phyloP scores from a whole-genome alignment of 2,329 filamentous ascomycete genomes.

The Monosporascus sp. region DNA sequence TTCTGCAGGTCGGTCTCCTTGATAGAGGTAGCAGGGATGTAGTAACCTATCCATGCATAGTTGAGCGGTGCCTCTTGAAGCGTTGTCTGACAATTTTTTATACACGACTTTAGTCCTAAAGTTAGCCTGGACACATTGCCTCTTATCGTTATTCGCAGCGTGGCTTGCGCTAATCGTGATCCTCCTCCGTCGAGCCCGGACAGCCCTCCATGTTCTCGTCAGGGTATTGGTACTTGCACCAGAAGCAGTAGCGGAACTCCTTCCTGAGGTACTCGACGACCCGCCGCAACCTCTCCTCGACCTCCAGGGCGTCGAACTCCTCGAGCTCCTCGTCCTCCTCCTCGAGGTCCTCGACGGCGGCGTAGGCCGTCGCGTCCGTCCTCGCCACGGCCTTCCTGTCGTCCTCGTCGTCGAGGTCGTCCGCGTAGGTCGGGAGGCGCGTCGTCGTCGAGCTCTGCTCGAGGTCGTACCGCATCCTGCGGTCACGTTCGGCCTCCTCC shows the following conservation, averaged over 20 bases:
- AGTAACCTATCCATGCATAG: too few species aligned
- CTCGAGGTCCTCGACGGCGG: slow-evolving; percentile 63
- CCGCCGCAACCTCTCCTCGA: slow-evolving; percentile 59
- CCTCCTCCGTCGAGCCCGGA: slow-evolving; percentile 81
- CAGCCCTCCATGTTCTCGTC: slow-evolving; percentile 77
- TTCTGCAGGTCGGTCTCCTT: too few species aligned
- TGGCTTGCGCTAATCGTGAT: slow-evolving; percentile 48
- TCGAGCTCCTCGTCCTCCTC: slow-evolving; percentile 77
- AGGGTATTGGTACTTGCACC: slow-evolving; percentile 83
- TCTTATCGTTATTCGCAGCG: not conserved
- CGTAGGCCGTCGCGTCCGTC: slow-evolving; percentile 44
- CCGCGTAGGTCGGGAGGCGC: slow-evolving; percentile 59
- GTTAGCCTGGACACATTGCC: not conserved
- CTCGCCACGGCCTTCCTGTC: slow-evolving; percentile 65
- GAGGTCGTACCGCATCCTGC: slow-evolving; percentile 58
- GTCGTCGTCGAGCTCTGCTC: slow-evolving; percentile 53
- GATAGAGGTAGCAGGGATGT: too few species aligned
- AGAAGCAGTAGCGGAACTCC: slow-evolving; percentile 82
- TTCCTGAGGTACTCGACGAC: slow-evolving; percentile 66
- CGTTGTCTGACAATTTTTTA: too few species aligned
- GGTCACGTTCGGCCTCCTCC: slow-evolving; percentile 63
- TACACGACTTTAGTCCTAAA: too few species aligned
- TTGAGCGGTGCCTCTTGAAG: too few species aligned
- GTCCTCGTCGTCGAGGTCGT: slow-evolving; percentile 65
- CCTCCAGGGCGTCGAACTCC: slow-evolving; percentile 66